Evolutionary conservation across 2,329 filamentous ascomycete species (phyloP).

Genomic region (Sporothrix humicola): DNA sequence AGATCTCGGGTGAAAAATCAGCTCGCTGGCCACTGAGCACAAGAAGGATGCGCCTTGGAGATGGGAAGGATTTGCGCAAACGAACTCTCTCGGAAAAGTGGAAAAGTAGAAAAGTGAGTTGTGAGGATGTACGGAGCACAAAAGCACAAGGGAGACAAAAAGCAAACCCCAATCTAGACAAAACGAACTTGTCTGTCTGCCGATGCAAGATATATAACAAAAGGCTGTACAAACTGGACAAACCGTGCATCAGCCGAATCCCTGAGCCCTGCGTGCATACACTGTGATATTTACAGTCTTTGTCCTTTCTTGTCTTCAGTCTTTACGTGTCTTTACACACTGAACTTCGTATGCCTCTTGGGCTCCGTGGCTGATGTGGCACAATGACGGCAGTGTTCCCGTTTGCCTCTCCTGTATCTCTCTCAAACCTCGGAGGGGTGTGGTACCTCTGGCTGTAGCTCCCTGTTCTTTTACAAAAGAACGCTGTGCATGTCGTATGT

Average conservation of each 20-base stretch:
- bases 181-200: not conserved
- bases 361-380: not conserved
- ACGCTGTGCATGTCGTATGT: not conserved
- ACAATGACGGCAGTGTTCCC: slow-evolving; percentile 20
- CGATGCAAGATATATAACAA: slow-evolving; percentile 15
- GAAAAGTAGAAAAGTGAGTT: not conserved
- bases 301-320: not conserved
- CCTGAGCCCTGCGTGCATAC: not conserved
- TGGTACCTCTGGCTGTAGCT: too few species aligned
- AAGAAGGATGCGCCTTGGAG: not conserved
- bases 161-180: not conserved
- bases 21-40: not conserved
- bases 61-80: slow-evolving; percentile 15
- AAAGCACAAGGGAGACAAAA: too few species aligned
- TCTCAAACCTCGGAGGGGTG: not conserved
- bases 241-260: not conserved
- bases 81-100: not conserved
- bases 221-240: not conserved
- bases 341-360: not conserved
- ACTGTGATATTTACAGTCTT: not conserved
- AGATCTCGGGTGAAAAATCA: not conserved
- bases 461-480: too few species aligned
- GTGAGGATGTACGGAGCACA: too few species aligned
- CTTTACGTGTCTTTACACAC: not conserved
- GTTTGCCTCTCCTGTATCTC: not conserved